Conservation (phyloP, 2,329 filamentous ascomycete genomes). For the Beauveria australis region DNA sequence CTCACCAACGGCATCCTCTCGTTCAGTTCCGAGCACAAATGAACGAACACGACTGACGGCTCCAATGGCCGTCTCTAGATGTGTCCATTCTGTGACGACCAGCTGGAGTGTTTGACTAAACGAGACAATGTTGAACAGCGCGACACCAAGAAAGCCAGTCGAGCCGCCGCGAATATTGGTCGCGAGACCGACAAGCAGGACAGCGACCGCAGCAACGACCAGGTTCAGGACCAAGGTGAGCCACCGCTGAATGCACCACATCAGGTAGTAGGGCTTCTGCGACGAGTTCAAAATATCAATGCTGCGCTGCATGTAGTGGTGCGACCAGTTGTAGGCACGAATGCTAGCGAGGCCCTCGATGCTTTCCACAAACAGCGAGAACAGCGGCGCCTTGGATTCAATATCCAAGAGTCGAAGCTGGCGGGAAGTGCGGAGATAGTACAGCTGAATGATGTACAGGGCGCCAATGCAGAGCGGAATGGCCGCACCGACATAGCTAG, state of each 20-base stretch:
- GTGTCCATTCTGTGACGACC: conserved; percentile 26
- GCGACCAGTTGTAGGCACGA: conserved; percentile 26
- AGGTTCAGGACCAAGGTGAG: conserved; percentile 40
- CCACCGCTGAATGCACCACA: conserved; percentile 42
- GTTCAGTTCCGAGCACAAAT: conserved; percentile 16
- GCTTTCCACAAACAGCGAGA: conserved; percentile 22
- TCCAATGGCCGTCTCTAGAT: conserved; percentile 22
- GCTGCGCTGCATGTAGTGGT: conserved; percentile 16
- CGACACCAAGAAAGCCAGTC: conserved; percentile 22
- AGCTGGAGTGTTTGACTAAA: conserved; percentile 22
- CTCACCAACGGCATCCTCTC: conserved; percentile 18
- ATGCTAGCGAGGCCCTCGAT: conserved; percentile 21
- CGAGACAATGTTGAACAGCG: conserved; percentile 21
- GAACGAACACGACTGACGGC: conserved; percentile 20
- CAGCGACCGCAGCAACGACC: conserved; percentile 34
- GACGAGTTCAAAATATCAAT: conserved; percentile 24
- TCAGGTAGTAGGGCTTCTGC: conserved; percentile 29
- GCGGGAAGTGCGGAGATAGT: conserved; percentile 25
- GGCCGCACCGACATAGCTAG: conserved; percentile 35
- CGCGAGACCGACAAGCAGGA: conserved; percentile 36
- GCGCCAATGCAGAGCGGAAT: conserved; percentile 30
- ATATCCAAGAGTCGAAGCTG: conserved; percentile 24
- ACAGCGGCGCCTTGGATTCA: conserved; percentile 23
- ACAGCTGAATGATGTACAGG: conserved; percentile 21
- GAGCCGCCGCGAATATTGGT: conserved; percentile 25